Conservation (phyloP, 495 filamentous ascomycete genomes). For the Aspergillus olivimuriae region DNA sequence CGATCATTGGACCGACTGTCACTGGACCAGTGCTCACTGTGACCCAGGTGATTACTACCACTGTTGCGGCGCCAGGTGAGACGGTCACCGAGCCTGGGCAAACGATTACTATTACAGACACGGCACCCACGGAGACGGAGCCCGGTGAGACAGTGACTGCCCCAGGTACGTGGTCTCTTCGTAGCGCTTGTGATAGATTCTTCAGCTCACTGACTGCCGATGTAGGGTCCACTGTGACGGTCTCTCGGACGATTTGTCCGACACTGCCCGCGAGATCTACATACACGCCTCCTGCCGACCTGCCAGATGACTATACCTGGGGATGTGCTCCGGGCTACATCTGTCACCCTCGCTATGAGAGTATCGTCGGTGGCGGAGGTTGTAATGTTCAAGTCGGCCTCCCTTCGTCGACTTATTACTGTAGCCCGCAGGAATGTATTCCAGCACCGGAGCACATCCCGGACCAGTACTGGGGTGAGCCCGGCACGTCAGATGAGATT, state of each 20-base stretch:
- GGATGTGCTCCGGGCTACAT: slow-evolving; percentile 60
- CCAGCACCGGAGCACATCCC: slow-evolving; percentile 26
- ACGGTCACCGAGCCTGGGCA: neutral
- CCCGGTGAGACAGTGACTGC: neutral
- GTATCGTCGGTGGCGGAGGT: slow-evolving; percentile 19
- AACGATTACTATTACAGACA: neutral
- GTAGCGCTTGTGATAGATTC: neutral
- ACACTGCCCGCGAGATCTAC: slow-evolving; percentile 26
- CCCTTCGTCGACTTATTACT: slow-evolving; percentile 47
- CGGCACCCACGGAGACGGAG: too few species aligned
- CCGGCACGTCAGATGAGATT: slow-evolving; percentile 25
- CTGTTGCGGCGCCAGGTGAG: neutral
- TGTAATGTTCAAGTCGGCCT: slow-evolving; percentile 51
- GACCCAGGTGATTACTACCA: neutral
- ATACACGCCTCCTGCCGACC: slow-evolving; percentile 22
- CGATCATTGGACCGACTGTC: too few species aligned
- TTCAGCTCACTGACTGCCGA: neutral
- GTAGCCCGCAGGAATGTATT: slow-evolving; percentile 50
- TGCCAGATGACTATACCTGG: slow-evolving; percentile 37
- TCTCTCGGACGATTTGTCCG: slow-evolving; percentile 19
- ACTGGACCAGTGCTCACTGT: too few species aligned
- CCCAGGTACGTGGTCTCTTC: neutral
- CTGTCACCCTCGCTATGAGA: slow-evolving; percentile 40
- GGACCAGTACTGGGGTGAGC: slow-evolving; percentile 32
- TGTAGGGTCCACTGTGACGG: slow-evolving; percentile 11